Evolutionary conservation across 2,329 filamentous ascomycete genomes (phyloP), one percentile per base, ranked within the genome.

Genomic region (Xylariales sp.): DNA sequence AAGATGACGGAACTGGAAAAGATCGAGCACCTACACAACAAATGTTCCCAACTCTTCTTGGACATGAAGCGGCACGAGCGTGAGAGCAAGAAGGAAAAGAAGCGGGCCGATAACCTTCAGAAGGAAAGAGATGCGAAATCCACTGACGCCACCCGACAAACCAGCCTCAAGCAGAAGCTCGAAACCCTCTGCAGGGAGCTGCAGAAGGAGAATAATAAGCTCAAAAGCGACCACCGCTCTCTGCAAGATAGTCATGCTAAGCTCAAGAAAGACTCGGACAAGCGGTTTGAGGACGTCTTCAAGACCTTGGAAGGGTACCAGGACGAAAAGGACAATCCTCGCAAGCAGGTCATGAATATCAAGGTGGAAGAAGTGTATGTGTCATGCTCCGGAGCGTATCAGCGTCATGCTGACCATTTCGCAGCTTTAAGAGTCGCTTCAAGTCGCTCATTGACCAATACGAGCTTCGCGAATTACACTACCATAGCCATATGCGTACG

Each of bases 371-470:
- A 95, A 64, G 65, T 95, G 86, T 95, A 72, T 57, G 84, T 68
- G 41, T 19, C n/a, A 20, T 31, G 11, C 12, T 11, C 15, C 18
- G 22, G 22, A 21, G 5, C 20, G 14, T 21, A 8, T n/a, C n/a
- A n/a, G n/a, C n/a, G n/a, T n/a, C n/a, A n/a, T n/a, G n/a, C n/a
- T n/a, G n/a, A n/a, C n/a, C n/a, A n/a, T n/a, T n/a, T n/a, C n/a
- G 62, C 56, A 88, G 89, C 46, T 85, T 86, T 60, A 93, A 90
- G 60, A 76, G 84, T 38, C 78, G 82, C n/a, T 93, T 93, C 70
- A 96, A 95, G 62, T 95, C 89, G 1, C 83, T 98, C 55, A 86
- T 95, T 55, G 93, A 98, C 50, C 93, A 97, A 64, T 97, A 95
- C 63, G 93, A 98, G 65, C 75, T 95, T 45, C 86, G 93, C 36